Conservation (phyloP, 345 rosid genomes). For the Gossypium turneri region DNA sequence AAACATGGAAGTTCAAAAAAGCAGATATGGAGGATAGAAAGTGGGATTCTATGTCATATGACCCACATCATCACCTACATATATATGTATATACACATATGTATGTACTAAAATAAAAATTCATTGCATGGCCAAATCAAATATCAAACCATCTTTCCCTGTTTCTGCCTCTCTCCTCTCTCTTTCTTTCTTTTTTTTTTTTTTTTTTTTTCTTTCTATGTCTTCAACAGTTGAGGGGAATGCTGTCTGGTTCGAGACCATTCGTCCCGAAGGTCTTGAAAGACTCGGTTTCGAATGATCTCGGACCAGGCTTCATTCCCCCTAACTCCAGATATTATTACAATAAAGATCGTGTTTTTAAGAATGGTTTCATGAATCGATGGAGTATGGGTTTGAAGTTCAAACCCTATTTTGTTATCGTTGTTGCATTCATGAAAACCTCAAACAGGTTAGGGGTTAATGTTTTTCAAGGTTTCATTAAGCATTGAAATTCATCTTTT, state of each 20-base stretch:
- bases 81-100: too few relatives aligned
- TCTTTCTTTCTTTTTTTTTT: background rate
- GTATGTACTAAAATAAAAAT: background rate
- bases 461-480: background rate
- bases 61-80: slow-evolving; percentile 21
- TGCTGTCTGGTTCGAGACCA: slow-evolving; percentile 67
- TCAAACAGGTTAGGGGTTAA: background rate
- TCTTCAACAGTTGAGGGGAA: slow-evolving; percentile 42
- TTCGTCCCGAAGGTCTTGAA: slow-evolving; percentile 14
- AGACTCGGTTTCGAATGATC: slow-evolving; percentile 29
- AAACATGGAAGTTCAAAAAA: slow-evolving; percentile 10
- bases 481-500: background rate
- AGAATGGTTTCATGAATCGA: background rate
- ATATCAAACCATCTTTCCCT: slow-evolving; percentile 21
- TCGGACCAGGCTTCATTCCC: slow-evolving; percentile 99
- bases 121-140: slow-evolving; percentile 43
- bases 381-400: too few relatives aligned
- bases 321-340: slow-evolving; percentile 23
- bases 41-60: slow-evolving; percentile 26
- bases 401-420: too few relatives aligned
- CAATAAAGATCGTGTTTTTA: background rate
- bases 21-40: slow-evolving; percentile 26
- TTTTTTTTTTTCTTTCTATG: background rate
- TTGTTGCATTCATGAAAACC: background rate
- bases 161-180: background rate